Conservation (phyloP, 2,329 filamentous ascomycete genomes). For the Calycina marina region DNA sequence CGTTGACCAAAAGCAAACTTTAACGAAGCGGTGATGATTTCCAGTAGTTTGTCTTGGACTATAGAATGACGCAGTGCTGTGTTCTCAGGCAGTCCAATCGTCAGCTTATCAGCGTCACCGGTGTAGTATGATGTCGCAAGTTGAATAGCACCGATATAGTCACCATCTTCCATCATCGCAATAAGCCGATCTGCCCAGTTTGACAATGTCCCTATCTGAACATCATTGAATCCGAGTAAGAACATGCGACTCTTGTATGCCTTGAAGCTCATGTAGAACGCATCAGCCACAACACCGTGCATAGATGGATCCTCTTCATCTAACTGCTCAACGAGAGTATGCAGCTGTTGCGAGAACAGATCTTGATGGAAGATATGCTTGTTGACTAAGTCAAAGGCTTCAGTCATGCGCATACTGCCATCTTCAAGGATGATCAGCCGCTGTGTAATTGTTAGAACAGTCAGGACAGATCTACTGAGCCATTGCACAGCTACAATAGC, state of each 20-base stretch:
- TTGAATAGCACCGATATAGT: slow-evolving; percentile 82
- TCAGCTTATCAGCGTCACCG: slow-evolving; percentile 84
- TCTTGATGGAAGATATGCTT: slow-evolving; percentile 89
- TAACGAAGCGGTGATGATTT: slow-evolving; percentile 85
- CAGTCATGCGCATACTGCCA: slow-evolving; percentile 74
- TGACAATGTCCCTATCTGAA: slow-evolving; percentile 79
- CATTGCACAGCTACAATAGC: slow-evolving; percentile 94
- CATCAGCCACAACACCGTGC: slow-evolving; percentile 93
- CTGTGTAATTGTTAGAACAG: slow-evolving; percentile 87
- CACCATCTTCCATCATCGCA: slow-evolving; percentile 91
- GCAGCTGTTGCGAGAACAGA: slow-evolving; percentile 77
- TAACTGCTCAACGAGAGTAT: slow-evolving; percentile 70
- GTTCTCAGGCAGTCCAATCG: slow-evolving; percentile 84
- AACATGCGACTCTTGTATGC: slow-evolving; percentile 91
- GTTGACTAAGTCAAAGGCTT: slow-evolving; percentile 82
- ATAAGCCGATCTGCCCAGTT: slow-evolving; percentile 95
- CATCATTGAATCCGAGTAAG: slow-evolving; percentile 81
- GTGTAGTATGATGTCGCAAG: slow-evolving; percentile 86
- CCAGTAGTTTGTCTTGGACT: slow-evolving; percentile 76
- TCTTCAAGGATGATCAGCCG: slow-evolving; percentile 88
- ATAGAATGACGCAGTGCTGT: slow-evolving; percentile 59
- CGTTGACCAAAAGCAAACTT: slow-evolving; percentile 72
- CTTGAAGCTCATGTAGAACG: slow-evolving; percentile 95
- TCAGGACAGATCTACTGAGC: slow-evolving; percentile 85
- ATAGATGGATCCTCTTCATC: slow-evolving; percentile 78